phyloP scores from a whole-genome alignment of 2,329 filamentous ascomycete species.

The Aspergillus niger region DNA sequence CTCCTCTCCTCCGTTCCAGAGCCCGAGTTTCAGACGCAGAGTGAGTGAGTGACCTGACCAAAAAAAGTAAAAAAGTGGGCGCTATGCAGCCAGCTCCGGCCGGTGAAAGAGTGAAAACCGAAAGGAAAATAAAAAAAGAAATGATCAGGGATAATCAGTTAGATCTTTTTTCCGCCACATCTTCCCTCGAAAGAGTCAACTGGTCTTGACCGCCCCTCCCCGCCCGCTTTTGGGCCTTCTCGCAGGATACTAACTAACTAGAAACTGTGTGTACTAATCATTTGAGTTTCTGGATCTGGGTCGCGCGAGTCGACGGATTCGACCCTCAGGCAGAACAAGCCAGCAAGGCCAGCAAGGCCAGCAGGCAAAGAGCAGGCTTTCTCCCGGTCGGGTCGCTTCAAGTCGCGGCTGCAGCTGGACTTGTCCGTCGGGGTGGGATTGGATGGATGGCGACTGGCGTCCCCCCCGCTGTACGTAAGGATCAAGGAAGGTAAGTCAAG shows the following conservation, averaged over 20 bases:
- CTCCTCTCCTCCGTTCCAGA: conserved; percentile 13
- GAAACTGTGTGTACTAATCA: no score
- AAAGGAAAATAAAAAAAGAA: conserved; percentile 4
- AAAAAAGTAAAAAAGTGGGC: background rate
- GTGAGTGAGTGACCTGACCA: background rate
- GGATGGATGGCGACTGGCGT: background rate
- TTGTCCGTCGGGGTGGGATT: conserved; percentile 8
- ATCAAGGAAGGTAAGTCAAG: background rate
- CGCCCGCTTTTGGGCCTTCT: conserved; percentile 23
- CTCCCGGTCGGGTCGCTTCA: conserved; percentile 3
- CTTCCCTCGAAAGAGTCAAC: background rate
- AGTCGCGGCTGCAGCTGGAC: conserved; percentile 16
- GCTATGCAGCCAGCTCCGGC: background rate
- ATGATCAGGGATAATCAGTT: background rate
- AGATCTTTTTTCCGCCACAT: conserved; percentile 20
- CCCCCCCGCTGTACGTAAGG: background rate
- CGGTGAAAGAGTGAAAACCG: no score
- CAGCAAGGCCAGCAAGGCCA: no score
- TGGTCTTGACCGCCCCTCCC: conserved; percentile 13
- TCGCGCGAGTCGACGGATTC: background rate
- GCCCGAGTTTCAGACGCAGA: conserved; percentile 17
- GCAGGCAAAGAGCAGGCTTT: background rate
- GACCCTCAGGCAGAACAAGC: background rate
- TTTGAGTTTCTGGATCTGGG: conserved; percentile 1
- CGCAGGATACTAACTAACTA: conserved; percentile 13